Evolutionary conservation across 805 yeast genomes (phyloP), one percentile per base, ranked within the genome.

Genomic region (Wickerhamomyces tratensis): DNA sequence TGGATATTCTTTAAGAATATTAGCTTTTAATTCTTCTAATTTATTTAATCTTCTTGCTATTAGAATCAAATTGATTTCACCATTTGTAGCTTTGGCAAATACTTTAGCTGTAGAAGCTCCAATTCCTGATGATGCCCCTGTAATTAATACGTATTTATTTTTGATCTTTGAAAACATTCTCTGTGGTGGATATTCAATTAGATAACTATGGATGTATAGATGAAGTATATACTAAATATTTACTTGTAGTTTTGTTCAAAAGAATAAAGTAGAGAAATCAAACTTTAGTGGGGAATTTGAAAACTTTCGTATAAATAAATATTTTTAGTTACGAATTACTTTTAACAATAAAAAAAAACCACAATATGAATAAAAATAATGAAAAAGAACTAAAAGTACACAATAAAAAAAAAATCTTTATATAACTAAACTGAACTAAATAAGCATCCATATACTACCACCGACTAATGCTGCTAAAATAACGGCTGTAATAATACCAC

Each of bases 101-200:
- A 86, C 91, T 41, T 69, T 64, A 14, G 96, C 96, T 13, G 95
- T 86, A 42, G 94, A 88, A 49, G 76, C 77, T 10, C 96, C 96
- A 54, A 89, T 88, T 40, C 97, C 96, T 11, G 95, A 78, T 25
- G 95, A 84, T 9, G 96, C 96, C 45, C 96, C 96, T 26, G 96
- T 85, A 52, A 88, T 79, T 29, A 88, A 71, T n/a, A 84, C 72
- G 20, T 77, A 76, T 57, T 87, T 86, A 39, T 82, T 82, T 27
- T 82, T 79, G 36, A 88, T 66, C 58, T 95, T 74, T 59, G 80
- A 27, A n/a, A 40, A 39, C 33, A 39, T 25, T 11, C 4, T 31
- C 3, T 29, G 31, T 20, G 20, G 20, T 20, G 2, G 20, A 20
- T 20, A 20, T 20, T 20, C 20, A 20, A 20, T 20, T 20, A 4